Conservation (phyloP, 2,329 filamentous ascomycete genomes). For the Hawksworthiomyces lignivorus region DNA sequence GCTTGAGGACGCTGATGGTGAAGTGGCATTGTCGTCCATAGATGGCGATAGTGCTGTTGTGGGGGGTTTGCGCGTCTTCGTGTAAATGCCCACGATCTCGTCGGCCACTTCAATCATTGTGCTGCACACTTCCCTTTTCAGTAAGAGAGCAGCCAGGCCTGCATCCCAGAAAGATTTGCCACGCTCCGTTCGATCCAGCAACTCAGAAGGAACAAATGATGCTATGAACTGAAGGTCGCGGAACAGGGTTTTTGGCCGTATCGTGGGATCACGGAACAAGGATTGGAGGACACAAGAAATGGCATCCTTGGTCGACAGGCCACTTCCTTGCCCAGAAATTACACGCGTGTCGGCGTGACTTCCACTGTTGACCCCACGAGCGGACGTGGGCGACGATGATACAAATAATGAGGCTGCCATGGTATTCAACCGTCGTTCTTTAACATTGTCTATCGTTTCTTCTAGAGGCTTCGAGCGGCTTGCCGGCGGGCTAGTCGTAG, state of each 20-base stretch:
- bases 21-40: neutral
- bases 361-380: constrained; percentile 20
- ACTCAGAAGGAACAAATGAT: constrained; percentile 52
- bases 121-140: constrained; percentile 81
- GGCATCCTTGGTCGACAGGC: constrained; percentile 50
- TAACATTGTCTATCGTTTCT: constrained; percentile 62
- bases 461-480: constrained; percentile 45
- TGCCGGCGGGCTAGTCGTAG: constrained; percentile 1
- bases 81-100: constrained; percentile 52
- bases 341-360: constrained; percentile 42
- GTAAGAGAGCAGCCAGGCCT: constrained; percentile 74
- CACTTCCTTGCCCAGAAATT: constrained; percentile 30
- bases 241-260: constrained; percentile 74
- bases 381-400: constrained; percentile 14
- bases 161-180: constrained; percentile 86
- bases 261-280: constrained; percentile 58
- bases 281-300: constrained; percentile 60
- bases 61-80: constrained; percentile 34
- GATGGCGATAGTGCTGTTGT: constrained; percentile 13
- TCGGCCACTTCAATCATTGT: constrained; percentile 62
- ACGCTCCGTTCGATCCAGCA: constrained; percentile 54
- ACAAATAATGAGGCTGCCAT: constrained; percentile 30
- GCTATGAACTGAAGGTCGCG: constrained; percentile 72
- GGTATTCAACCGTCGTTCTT: constrained; percentile 57
- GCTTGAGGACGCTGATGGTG: constrained; percentile 14